Base-by-base conservation (phyloP, 2,329 filamentous ascomycete species). In the Cladophialophora carrionii region DNA sequence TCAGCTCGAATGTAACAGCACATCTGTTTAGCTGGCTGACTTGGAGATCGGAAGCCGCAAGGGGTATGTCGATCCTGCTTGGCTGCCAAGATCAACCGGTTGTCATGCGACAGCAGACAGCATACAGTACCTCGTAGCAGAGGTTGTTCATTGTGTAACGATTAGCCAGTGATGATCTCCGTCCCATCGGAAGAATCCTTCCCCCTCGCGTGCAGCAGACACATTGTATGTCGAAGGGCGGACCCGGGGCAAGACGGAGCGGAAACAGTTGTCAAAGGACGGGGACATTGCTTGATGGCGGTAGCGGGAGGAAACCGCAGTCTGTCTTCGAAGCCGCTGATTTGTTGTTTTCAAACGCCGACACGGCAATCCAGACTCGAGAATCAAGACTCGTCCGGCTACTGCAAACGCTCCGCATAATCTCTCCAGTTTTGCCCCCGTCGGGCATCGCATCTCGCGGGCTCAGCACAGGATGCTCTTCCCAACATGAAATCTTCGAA, bases 261-360 rank as follows among this genome's bases (percentile, higher is more conserved):
- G 48, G 48, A 26, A 29, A 9, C 24, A 29, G 9, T 6, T 24
- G 20, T 10, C 22, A 4, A 4, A 49, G 46, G n/a, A 49, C 8
- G 5, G n/a, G n/a, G 20, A 24, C 5, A 51, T 51, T 51, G 20
- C 0, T 22, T 51, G 20, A 0, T 22, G 24, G 22, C 10, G 48
- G n/a, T n/a, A n/a, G 48, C 8, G 20, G n/a, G 26, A 20, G n/a
- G 26, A 34, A 43, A 24, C 48, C 17, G 37, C 37, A 20, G 37
- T 1, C 32, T 2, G 37, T 17, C n/a, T 7, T 8, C 20, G 12
- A 24, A 10, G 8, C 2, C 31, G 4, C 12, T 52, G 46, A 60
- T 60, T 60, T 52, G 57, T 29, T 43, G 57, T 24, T 1, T 1
- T 37, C 57, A 60, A 60, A 52, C 24, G 31, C 57, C 57, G 57